A percentile compares a stretch with the other conserved stretches of the same genome.
phyloP scores from a whole-genome alignment of 805 yeast species.

The Sugiyamaella smithiae region DNA sequence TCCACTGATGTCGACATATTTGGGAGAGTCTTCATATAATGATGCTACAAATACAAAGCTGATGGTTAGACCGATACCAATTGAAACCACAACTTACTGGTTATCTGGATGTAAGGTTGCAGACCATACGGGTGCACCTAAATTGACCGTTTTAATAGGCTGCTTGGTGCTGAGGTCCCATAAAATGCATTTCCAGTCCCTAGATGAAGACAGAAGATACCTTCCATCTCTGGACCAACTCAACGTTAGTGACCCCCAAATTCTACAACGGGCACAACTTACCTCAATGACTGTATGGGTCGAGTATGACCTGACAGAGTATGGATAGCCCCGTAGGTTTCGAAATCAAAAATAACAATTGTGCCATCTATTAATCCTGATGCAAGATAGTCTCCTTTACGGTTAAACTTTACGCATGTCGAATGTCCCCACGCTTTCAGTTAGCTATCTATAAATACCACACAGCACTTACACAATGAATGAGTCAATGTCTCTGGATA shows the following conservation, averaged over 20 bases:
- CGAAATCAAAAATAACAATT: conserved; percentile 69
- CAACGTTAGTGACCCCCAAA: no score
- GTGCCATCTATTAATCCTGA: conserved; percentile 75
- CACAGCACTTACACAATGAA: conserved; percentile 43
- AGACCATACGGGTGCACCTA: conserved; percentile 74
- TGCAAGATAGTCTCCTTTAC: conserved; percentile 82
- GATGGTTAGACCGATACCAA: no score
- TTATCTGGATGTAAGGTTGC: conserved; percentile 54
- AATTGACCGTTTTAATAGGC: conserved; percentile 45
- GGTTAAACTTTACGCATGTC: conserved; percentile 64
- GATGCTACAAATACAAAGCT: conserved; percentile 54
- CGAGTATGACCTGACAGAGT: conserved; percentile 64
- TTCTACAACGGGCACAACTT: no score
- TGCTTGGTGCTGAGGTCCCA: conserved; percentile 65
- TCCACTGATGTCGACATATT: conserved; percentile 42
- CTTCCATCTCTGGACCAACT: conserved; percentile 75
- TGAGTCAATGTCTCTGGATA: conserved; percentile 82
- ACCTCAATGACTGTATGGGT: conserved; percentile 56
- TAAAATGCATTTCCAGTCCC: conserved; percentile 77
- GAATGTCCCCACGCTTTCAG: conserved; percentile 43
- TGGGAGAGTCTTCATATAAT: conserved; percentile 60
- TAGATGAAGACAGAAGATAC: conserved; percentile 63
- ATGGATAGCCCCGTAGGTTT: conserved; percentile 57
- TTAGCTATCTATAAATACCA: neutral
- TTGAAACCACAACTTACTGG: conserved; percentile 27